A percentile compares a stretch with the other conserved stretches of the same genome.
These are phyloP conservation scores for Secale cereale DNA, from an alignment of 176 grass and related monocot species.

Conservation along the genomic window DNA sequence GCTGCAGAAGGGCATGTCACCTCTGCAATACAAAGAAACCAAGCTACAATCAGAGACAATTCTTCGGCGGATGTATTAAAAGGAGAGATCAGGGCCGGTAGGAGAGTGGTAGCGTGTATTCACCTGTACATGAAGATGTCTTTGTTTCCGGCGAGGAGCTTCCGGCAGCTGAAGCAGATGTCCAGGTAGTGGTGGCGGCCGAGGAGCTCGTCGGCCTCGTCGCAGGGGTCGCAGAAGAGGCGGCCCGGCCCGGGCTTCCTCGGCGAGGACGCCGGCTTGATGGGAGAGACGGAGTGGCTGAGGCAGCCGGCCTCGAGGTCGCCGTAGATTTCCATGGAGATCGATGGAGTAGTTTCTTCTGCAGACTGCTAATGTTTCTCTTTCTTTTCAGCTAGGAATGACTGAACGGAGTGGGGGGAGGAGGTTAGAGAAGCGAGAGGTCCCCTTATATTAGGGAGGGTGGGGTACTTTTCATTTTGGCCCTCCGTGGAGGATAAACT, in stretches of 20 bases:
- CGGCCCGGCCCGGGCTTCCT: slow-evolving; percentile 9
- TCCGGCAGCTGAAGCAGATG: slow-evolving; percentile 83
- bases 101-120: neutral
- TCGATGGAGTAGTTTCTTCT: neutral
- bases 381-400: neutral
- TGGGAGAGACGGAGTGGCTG: slow-evolving; percentile 14
- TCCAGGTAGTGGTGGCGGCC: slow-evolving; percentile 82
- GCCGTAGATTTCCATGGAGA: slow-evolving; percentile 28
- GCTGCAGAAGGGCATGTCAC: slow-evolving; percentile 90
- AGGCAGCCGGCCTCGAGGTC: slow-evolving; percentile 58
- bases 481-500: neutral
- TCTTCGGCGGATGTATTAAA: neutral
- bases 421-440: neutral
- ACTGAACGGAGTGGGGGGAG: neutral
- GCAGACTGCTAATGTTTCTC: neutral
- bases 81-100: neutral
- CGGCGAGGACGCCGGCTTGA: slow-evolving; percentile 32
- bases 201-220: slow-evolving; percentile 37
- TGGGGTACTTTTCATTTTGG: neutral
- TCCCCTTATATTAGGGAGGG: slow-evolving; percentile 25
- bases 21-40: slow-evolving; percentile 42
- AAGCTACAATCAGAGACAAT: slow-evolving; percentile 16
- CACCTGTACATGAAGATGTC: slow-evolving; percentile 99
- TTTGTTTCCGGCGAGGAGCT: slow-evolving; percentile 51
- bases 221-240: slow-evolving; percentile 62